Base-by-base conservation (phyloP, 768 basidiomycete genomes). In the Mycena capillaripes region DNA sequence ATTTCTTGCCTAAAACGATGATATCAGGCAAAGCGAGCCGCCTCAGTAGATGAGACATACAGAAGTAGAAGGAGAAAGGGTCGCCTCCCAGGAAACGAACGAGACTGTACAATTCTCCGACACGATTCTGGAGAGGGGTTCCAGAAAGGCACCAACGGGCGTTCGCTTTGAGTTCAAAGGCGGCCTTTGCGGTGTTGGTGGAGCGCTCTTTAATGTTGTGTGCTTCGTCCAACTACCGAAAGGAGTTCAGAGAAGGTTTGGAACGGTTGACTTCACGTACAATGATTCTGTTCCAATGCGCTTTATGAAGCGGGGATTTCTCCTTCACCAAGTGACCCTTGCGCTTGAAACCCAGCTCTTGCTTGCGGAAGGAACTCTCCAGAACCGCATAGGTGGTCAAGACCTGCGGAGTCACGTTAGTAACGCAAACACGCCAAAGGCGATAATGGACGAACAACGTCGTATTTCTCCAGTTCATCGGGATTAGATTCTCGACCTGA, bases 91-190 rank as follows among this genome's bases (percentile, higher is more conserved):
- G 82, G 84, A 98, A 98, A 72, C 95, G 87, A 53, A 98, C 90
- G 48, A 98, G 88, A 80, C 97, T 98, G 84, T 99, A 99, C 59
- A 99, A 83, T 80, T 99, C 98, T 74, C 98, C 98, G n/a, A 99
- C 98, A 75, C 98, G 93, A 78, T 98, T 98, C 81, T 99, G 97
- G 11, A 99, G 85, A 0, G 97, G 97, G 8, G 97, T 98, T 7
- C 97, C 97, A 36, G 97, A 98, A 32, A 99, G 86, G 82, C 98
- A 99, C 98, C 98, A 99, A 70, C 90, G 91, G 75, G 90, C 95
- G 58, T 89, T 89, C 65, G 93, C 90, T 74, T 92, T 82, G 14
- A 99, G 86, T 66, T 96, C 94, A 79, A 99, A 99, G 0, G 96
- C 90, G n/a, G 97, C 97, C 81, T 97, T 98, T 1, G 97, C 97